A percentile compares a stretch with the other conserved stretches of the same genome.
Conservation (phyloP, 345 rosid genomes). For the Tarenaya hassleriana region DNA sequence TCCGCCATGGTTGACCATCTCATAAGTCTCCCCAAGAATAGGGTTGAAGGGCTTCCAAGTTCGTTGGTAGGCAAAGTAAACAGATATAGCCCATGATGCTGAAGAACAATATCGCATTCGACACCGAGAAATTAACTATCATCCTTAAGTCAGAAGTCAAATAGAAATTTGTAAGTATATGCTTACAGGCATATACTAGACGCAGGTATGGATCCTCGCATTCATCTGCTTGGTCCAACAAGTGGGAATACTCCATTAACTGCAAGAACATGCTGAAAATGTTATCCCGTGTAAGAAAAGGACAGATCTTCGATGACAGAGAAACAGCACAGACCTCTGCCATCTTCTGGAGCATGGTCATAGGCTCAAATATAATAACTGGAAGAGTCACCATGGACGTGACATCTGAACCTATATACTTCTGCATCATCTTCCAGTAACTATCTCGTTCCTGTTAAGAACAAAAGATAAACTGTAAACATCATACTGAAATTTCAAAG, state of each 20-base stretch:
- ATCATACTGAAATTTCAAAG: slow-evolving; percentile 1
- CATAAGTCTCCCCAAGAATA: slow-evolving; percentile 94
- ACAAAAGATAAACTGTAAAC: not conserved
- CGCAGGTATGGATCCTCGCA: slow-evolving; percentile 87
- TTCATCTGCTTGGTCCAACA: slow-evolving; percentile 81
- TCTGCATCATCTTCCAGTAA: slow-evolving; percentile 96
- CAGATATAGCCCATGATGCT: slow-evolving; percentile 91
- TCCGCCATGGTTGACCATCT: slow-evolving; percentile 72
- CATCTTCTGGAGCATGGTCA: slow-evolving; percentile 95
- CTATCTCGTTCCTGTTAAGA: slow-evolving; percentile 64
- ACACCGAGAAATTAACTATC: not conserved
- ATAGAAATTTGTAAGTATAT: not conserved
- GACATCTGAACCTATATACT: slow-evolving; percentile 74
- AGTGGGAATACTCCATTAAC: slow-evolving; percentile 86
- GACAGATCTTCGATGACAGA: slow-evolving; percentile 7
- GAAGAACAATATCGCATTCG: slow-evolving; percentile 21
- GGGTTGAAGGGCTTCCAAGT: slow-evolving; percentile 98
- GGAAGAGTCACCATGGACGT: slow-evolving; percentile 98
- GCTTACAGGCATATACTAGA: slow-evolving; percentile 78
- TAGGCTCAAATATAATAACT: slow-evolving; percentile 80
- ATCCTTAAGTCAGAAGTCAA: slow-evolving; percentile 6
- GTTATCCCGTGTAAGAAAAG: slow-evolving; percentile 2
- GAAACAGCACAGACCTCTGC: slow-evolving; percentile 59
- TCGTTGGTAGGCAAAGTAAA: slow-evolving; percentile 72
- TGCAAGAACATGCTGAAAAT: slow-evolving; percentile 24